These are phyloP conservation scores for Flammula alnicola DNA, from an alignment of 1,284 basidiomycete genomes.

Conservation along the genomic window DNA sequence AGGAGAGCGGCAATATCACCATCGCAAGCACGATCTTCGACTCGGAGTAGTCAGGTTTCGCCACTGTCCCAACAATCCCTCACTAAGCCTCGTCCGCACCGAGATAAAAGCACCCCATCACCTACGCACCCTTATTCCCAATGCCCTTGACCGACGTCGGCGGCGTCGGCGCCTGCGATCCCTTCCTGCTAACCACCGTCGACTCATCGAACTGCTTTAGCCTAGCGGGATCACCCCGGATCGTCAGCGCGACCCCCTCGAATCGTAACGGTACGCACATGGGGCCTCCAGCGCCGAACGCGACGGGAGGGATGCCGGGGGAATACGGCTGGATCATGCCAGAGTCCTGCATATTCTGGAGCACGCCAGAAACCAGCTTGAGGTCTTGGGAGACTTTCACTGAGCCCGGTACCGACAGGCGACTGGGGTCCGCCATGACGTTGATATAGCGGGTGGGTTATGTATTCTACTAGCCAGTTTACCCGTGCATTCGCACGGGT, in stretches of 20 bases:
- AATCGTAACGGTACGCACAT: conserved; percentile 36
- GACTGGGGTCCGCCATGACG: conserved; percentile 28
- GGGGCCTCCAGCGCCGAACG: conserved; percentile 52
- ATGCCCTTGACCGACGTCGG: conserved; percentile 82
- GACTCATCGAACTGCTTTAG: conserved; percentile 82
- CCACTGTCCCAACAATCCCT: conserved; percentile 59
- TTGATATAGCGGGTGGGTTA: too few relatives aligned
- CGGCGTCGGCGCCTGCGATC: conserved; percentile 73
- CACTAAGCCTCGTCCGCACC: too few relatives aligned
- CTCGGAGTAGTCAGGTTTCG: conserved; percentile 97
- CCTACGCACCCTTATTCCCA: conserved; percentile 76
- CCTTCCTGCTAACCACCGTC: conserved; percentile 63
- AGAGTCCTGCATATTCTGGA: conserved; percentile 47
- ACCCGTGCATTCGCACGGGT: too few relatives aligned
- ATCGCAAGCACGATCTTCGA: conserved; percentile 99
- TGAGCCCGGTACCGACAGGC: conserved; percentile 32
- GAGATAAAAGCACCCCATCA: too few relatives aligned
- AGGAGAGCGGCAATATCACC: conserved; percentile 70
- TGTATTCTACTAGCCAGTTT: too few relatives aligned
- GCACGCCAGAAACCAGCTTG: conserved; percentile 44
- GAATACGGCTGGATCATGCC: conserved; percentile 32
- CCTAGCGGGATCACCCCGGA: conserved; percentile 42
- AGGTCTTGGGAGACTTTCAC: conserved; percentile 45
- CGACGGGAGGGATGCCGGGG: conserved; percentile 46
- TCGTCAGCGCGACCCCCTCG: neutral